Evolutionary conservation across 768 basidiomycete genomes (phyloP), one percentile per base, ranked within the genome.

Genomic region (Termitomyces sp.): DNA sequence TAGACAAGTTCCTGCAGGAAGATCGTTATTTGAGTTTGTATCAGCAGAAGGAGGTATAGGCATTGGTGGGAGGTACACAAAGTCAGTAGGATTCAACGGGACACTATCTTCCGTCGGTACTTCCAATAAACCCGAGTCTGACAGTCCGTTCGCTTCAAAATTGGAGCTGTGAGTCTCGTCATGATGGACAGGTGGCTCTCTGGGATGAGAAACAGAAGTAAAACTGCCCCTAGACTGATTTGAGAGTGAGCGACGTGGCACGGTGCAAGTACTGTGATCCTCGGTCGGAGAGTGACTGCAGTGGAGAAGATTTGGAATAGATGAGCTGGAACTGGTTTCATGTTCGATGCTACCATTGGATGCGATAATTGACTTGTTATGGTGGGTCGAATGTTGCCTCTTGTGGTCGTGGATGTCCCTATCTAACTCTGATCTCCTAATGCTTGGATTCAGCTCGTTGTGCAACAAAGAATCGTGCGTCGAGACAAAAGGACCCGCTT

Each of bases 21-120:
- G 10, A 10, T 41, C 29, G 16, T 61, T 39, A 26, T 16, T 47
- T 1, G 34, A 18, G 15, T 12, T 22, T 28, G 31, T 13, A 20
- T 47, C 36, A 12, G 18, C 36, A 22, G 29, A 36, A 52, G 70
- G 60, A 1, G 67, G 48, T 10, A 69, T 36, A 24, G 41, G 65
- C 2, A 75, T 54, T 16, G 76, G 73, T 4, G 74, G 71, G 3
- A 79, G 66, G 67, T 77, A 77, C 13, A 79, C 76, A 44, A 78
- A 71, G 59, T 76, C 72, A 15, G 76, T 76, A 13, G 69, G 70
- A 58, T 77, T 78, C 61, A 75, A 73, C 3, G 74, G 71, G 18
- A 70, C 52, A 22, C 52, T 56, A 5, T 55, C 7, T 1, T 54
- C 20, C 26, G 44, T 33, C 5, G 56, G 61, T 3, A 18, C 15